Evolutionary conservation across 345 rosid genomes (phyloP).

Genomic region (Arabis alpina): DNA sequence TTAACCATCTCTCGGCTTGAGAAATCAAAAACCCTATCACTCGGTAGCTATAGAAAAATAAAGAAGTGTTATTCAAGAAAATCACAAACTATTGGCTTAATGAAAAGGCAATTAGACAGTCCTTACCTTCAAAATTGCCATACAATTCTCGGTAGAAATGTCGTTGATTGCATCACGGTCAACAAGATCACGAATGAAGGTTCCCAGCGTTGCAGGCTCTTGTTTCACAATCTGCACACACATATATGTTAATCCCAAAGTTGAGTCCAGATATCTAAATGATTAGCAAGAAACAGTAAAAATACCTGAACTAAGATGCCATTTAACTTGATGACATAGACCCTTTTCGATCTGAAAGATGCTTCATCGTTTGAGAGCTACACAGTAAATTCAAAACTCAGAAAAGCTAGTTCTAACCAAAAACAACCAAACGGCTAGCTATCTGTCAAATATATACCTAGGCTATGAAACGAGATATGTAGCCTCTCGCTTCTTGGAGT

Average conservation of each 20-base stretch:
- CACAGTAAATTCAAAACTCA: constrained; percentile 4
- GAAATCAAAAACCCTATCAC: constrained; percentile 99
- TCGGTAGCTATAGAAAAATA: constrained; percentile 66
- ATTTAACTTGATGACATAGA: constrained; percentile 94
- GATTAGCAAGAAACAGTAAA: too few species aligned
- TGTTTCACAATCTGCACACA: constrained; percentile 98
- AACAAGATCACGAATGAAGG: constrained; percentile 95
- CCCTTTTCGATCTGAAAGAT: constrained; percentile 80
- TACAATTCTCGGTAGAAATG: constrained; percentile 97
- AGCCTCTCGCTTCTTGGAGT: constrained; percentile 96
- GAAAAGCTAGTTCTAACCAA: neutral
- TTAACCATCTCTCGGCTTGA: constrained; percentile 97
- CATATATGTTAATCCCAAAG: too few species aligned
- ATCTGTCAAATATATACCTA: constrained; percentile 54
- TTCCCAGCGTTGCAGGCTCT: constrained; percentile 88
- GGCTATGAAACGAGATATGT: constrained; percentile 94
- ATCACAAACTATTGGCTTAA: constrained; percentile 1
- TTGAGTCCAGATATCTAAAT: too few species aligned
- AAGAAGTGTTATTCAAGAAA: constrained; percentile 26
- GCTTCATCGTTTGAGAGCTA: constrained; percentile 88
- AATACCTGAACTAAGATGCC: constrained; percentile 94
- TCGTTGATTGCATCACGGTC: constrained; percentile 93
- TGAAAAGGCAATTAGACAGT: constrained; percentile 15
- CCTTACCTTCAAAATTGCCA: constrained; percentile 87
- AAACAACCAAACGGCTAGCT: neutral